Evolutionary conservation across 441 rosid genomes (phyloP).

Genomic region (Populus hybrid): DNA sequence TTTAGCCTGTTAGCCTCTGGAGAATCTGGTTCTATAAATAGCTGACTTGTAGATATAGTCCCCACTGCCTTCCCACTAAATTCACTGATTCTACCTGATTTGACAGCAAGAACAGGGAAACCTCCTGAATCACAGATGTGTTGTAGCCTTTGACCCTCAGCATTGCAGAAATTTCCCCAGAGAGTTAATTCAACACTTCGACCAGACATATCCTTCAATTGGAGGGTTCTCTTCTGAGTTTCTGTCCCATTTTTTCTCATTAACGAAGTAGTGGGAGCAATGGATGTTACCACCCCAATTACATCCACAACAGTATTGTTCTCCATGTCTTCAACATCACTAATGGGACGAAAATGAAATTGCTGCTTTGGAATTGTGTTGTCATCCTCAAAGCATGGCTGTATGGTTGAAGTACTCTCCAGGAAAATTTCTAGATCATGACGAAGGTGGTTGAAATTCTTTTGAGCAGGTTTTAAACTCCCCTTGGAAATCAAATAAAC

Average conservation of each 20-base stretch:
- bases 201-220: conserved; percentile 80
- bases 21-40: conserved; percentile 70
- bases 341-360: conserved; percentile 62
- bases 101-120: conserved; percentile 75
- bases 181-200: conserved; percentile 80
- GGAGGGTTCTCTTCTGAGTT: conserved; percentile 71
- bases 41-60: conserved; percentile 67
- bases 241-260: conserved; percentile 73
- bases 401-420: conserved; percentile 55
- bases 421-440: conserved; percentile 69
- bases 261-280: conserved; percentile 51
- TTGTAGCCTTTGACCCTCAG: conserved; percentile 73
- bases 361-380: conserved; percentile 56
- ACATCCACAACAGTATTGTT: conserved; percentile 53
- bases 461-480: conserved; percentile 60
- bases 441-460: conserved; percentile 65
- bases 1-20: conserved; percentile 59
- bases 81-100: conserved; percentile 67
- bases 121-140: conserved; percentile 69
- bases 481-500: conserved; percentile 31
- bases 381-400: conserved; percentile 71
- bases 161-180: conserved; percentile 74
- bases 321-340: conserved; percentile 68
- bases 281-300: conserved; percentile 60
- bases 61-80: conserved; percentile 85